These are phyloP conservation scores for Neurospora terricola DNA, from an alignment of 495 filamentous ascomycete genomes.

Conservation along the genomic window DNA sequence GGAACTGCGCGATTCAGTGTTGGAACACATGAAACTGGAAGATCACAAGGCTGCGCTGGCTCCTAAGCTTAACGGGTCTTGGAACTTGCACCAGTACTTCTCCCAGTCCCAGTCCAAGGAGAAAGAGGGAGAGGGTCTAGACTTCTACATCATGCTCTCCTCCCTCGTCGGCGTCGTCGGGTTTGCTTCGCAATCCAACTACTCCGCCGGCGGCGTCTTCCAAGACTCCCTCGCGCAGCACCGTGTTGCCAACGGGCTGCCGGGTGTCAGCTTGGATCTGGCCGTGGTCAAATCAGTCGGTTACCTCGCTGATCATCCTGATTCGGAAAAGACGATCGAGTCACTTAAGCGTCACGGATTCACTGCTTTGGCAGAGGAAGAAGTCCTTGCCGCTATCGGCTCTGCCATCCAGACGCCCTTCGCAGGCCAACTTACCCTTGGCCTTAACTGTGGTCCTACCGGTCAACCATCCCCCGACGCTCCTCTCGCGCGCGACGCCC, in stretches of 20 bases:
- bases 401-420: conserved; percentile 16
- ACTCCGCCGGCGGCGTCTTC: conserved; percentile 37
- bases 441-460: conserved; percentile 16
- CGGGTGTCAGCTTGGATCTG: conserved; percentile 34
- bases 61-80: conserved; percentile 43
- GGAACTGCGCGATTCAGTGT: conserved; percentile 38
- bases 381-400: conserved; percentile 15
- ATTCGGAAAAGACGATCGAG: conserved; percentile 10
- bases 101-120: no score
- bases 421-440: conserved; percentile 10
- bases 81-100: conserved; percentile 38
- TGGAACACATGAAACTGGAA: conserved; percentile 38
- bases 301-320: conserved; percentile 16
- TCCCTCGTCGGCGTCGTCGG: conserved; percentile 36
- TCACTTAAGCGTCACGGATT: conserved; percentile 15
- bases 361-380: conserved; percentile 9
- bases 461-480: not conserved
- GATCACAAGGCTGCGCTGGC: conserved; percentile 30
- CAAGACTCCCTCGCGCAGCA: conserved; percentile 20
- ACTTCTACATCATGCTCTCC: conserved; percentile 48
- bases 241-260: conserved; percentile 15
- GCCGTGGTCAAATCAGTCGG: conserved; percentile 31
- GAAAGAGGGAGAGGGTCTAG: conserved; percentile 13
- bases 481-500: conserved; percentile 7
- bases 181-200: conserved; percentile 36